Base-by-base conservation (phyloP, 768 basidiomycete genomes). In the Pleurotus ostreatus region DNA sequence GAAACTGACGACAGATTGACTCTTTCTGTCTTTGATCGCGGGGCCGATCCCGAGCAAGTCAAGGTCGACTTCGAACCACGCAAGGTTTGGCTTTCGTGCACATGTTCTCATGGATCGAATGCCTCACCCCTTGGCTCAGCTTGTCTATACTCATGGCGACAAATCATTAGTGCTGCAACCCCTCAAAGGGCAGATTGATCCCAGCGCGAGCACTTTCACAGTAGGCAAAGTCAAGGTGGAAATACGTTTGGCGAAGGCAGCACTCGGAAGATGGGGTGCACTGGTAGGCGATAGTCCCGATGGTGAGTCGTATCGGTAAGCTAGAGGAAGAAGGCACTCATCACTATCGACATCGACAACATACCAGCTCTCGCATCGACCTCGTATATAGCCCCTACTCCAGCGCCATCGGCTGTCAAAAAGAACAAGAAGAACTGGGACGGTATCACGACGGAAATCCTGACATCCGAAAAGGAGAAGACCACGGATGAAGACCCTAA, bases 171-270 rank as follows among this genome's bases (percentile, higher is more conserved):
- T 75, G 4, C 73, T 98, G 12, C 83, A 89, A 55, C 95, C 94
- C 7, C 76, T 98, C 12, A 88, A 87, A 64, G 90, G 89, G 41
- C 83, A 86, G 66, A 92, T 98, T 64, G 81, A 88, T 66, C 72
- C 86, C 4, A 74, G 75, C 26, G 73, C 76, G 56, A 83, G 84
- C 61, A 76, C 78, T 22, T 88, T 74, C 67, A 83, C 83, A 9
- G 84, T 95, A 15, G 83, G 92, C 18, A 89, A 86, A 66, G 85
- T 94, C 63, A 98, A 98, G 70, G 79, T 98, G 55, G 96, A 99
- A 70, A 70, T 98, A 53, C 81, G 82, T 18, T 76, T 99, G 23
- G 74, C 65, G 45, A 98, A 98, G 73, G 74, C 75, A 59, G 78
- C 70, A 0, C 70, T 69, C 3, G 88, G 85, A 13, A 71, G 89